Evolutionary conservation across 352 stramenopile genomes (phyloP), one percentile per base, ranked within the genome.

Genomic region (Globisporangium iwayamae): DNA sequence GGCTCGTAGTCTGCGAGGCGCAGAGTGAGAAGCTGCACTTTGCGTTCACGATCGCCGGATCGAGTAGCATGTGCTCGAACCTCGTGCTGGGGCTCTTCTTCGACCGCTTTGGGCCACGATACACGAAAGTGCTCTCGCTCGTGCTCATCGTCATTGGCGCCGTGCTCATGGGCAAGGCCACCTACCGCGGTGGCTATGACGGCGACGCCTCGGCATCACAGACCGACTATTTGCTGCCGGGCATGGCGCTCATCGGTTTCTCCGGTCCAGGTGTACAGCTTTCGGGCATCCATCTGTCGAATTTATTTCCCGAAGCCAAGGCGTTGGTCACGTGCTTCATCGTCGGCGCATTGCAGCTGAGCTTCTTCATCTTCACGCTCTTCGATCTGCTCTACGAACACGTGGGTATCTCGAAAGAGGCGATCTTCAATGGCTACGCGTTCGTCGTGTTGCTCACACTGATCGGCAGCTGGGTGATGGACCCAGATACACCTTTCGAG

Each of bases 351-450:
- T 69, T 92, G 38, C 79, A 89, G 60, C 61, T 92, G 51, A 90
- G 79, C 30, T 92, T 92, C 67, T 66, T 90, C 60, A 76, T 90
- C 50, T 90, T 92, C 68, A 81, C 81, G 56, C 59, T 90, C 39
- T 87, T 92, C 53, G 69, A 77, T 20, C 45, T 78, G 56, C 66
- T 81, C 20, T 90, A 87, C 66, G 65, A 73, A 43, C 63, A 68
- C 36, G 56, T 75, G 0, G 70, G 69, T 2, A 41, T 83, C 20
- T 76, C 73, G 2, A 88, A 81, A 67, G 22, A 48, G 3, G 30
- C 65, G 10, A 78, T 90, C 38, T 92, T 92, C 65, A 56, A 71
- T 18, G 30, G 74, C 22, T 92, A 90, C 56, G 73, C 75, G 9
- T 46, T 59, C 62, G 63, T 89, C 18, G 38, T 88, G 56, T 58